A percentile compares a stretch with the other conserved stretches of the same genome.
Evolutionary conservation across 805 yeast genomes (phyloP).

Genomic region (Millerozyma miso): DNA sequence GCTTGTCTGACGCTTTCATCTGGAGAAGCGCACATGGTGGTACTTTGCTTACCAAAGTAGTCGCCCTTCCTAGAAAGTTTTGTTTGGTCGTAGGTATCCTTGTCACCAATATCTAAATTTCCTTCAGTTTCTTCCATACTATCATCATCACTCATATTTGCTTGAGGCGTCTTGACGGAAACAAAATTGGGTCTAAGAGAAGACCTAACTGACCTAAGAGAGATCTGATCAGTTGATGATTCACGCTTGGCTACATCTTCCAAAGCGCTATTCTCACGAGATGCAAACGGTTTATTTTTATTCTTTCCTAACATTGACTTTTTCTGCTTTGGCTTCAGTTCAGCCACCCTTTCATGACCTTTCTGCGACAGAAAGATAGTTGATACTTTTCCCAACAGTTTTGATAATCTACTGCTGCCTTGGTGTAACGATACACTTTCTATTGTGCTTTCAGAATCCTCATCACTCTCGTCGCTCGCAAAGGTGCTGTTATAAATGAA

Average conservation of each 20-base stretch:
- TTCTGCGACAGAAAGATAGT: neutral
- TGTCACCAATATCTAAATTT: conserved; percentile 39
- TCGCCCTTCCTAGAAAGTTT: neutral
- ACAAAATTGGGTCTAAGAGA: conserved; percentile 59
- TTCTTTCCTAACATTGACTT: neutral
- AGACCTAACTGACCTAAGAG: conserved; percentile 30
- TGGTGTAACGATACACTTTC: neutral
- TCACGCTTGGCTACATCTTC: neutral
- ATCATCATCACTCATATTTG: conserved; percentile 60
- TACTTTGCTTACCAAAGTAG: conserved; percentile 11
- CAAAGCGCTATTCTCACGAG: neutral
- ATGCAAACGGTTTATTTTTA: neutral
- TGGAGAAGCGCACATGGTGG: conserved; percentile 26
- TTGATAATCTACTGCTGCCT: neutral
- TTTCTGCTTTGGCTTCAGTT: too few relatives aligned
- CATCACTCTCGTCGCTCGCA: conserved; percentile 10
- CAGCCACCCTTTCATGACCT: conserved; percentile 1
- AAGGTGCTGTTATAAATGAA: conserved; percentile 22
- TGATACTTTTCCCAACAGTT: neutral
- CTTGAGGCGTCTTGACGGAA: conserved; percentile 67
- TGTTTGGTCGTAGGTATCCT: neutral
- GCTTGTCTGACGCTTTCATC: neutral
- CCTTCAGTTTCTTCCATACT: conserved; percentile 46
- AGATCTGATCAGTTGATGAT: conserved; percentile 21
- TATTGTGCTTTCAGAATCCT: conserved; percentile 10